Percentiles rank a stretch among this genome's conserved stretches.
These are phyloP conservation scores for Fusarium redolens DNA, from an alignment of 2,329 filamentous ascomycete genomes.

Conservation along the genomic window DNA sequence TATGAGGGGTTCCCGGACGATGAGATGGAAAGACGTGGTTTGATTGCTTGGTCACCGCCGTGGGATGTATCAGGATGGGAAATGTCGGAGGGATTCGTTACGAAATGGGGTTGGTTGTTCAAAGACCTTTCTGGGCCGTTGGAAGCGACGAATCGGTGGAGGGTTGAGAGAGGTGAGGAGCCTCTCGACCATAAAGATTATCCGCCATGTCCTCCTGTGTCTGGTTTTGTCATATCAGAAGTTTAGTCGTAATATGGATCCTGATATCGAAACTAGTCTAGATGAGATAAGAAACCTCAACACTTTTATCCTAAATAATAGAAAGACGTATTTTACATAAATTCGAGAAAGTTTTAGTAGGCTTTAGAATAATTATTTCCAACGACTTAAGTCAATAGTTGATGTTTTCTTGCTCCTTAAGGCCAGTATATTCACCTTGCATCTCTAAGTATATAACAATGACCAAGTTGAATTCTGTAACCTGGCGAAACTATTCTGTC, in stretches of 20 bases:
- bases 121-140: conserved; percentile 13
- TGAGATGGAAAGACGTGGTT: conserved; percentile 53
- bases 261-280: not conserved
- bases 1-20: conserved; percentile 58
- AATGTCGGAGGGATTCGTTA: conserved; percentile 34
- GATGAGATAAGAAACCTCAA: not conserved
- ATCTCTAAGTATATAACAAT: not conserved
- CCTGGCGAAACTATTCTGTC: not conserved
- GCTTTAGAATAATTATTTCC: not conserved
- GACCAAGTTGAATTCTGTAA: no score
- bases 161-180: conserved; percentile 20
- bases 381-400: no score
- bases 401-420: not conserved
- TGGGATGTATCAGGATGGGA: conserved; percentile 41
- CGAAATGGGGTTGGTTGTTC: conserved; percentile 39
- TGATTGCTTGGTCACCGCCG: conserved; percentile 55
- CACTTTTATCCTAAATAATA: not conserved
- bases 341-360: not conserved
- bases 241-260: not conserved
- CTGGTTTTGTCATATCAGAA: not conserved
- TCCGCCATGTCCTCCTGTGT: not conserved
- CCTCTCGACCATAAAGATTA: conserved; percentile 1
- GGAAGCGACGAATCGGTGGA: conserved; percentile 35
- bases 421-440: not conserved
- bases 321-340: not conserved